Evolutionary conservation across 2,329 filamentous ascomycete genomes (phyloP), one percentile per base, ranked within the genome.

Genomic region (Daldinia sp.): DNA sequence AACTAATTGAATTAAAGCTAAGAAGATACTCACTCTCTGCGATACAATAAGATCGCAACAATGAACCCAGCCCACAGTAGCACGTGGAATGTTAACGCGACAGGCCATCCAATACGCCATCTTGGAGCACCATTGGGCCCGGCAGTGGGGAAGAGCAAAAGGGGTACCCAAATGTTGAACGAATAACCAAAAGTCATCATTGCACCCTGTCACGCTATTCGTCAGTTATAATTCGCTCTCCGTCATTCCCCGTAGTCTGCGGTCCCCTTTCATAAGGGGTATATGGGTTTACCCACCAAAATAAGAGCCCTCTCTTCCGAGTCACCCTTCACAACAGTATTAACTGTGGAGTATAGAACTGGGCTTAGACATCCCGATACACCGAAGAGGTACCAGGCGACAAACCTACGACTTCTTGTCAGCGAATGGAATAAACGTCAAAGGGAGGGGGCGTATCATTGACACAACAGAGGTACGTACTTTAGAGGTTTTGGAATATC

Each of bases 21-120:
- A 41, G 23, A 57, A 18, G 15, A 55, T 42, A 63, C 75, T 65
- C 37, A 77, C 76, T 71, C 65, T 64, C 72, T 54, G 13, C 67
- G 71, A 62, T 82, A 79, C 4, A 83, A 50, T 18, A 80, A 74
- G 39, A 83, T 75, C 33, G 79, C 79, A 5, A 77, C 67, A 13
- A 82, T 65, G 63, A 84, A 83, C 6, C 79, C 79, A 44, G 72
- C 68, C 83, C 82, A 85, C 23, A 84, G 76, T 3, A 84, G 72
- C 48, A 83, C 75, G 39, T 81, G 80, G 57, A 86, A 86, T 0
- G 78, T 80, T 54, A 85, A 79, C 1, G 82, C 80, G 5, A 84
- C 80, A 0, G 83, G 82, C 78, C 83, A 86, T 0, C 84, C 84
- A 33, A 82, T 83, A 1, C 74, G 80, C 84, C 84, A 86, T 37